Base-by-base conservation (phyloP, 495 filamentous ascomycete species). In the Neurospora cerealis region DNA sequence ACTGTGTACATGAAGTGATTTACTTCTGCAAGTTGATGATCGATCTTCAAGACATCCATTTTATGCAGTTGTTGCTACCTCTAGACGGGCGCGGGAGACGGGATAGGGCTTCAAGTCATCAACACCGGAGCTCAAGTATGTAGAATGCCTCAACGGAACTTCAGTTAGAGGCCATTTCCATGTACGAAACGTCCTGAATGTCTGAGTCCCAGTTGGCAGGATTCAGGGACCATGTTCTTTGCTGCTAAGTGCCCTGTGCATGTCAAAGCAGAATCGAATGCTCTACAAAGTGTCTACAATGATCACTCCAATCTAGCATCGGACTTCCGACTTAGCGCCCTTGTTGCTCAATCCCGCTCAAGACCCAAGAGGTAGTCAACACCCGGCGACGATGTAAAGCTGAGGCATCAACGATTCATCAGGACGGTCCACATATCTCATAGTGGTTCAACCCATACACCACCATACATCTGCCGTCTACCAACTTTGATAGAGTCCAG, bases 141-240 rank as follows among this genome's bases (percentile, higher is more conserved):
- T n/a, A 1, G 11, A 66, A 32, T 19, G 1, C 15, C 7, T 19
- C 28, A 4, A 34, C 7, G 2, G 24, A 32, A 4, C 17, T 4
- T 24, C 46, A 6, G 21, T 9, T 24, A 13, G 13, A 66, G 0
- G 28, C 54, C 54, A 66, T 66, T 13, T 62, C 13, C 24, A 62
- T 4, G 5, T 34, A 48, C 46, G 1, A 13, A 13, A 24, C 44
- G 44, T 10, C 44, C 44, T 24, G 37, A 9, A 9, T n/a, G n/a
- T n/a, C 19, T 10, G 21, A 54, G 10, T 28, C 4, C 9, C 46
- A 24, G 0, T 54, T 24, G 4, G 4, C 46, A 54, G 1, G 0
- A 24, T 4, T 1, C 4, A 1, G 46, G 5, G 46, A 48, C 2
- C 1, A 13, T 0, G 2, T 6, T 54, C 21, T 24, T n/a, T n/a